Conservation (phyloP, 2,329 filamentous ascomycete genomes). For the Stachybotrys elegans region DNA sequence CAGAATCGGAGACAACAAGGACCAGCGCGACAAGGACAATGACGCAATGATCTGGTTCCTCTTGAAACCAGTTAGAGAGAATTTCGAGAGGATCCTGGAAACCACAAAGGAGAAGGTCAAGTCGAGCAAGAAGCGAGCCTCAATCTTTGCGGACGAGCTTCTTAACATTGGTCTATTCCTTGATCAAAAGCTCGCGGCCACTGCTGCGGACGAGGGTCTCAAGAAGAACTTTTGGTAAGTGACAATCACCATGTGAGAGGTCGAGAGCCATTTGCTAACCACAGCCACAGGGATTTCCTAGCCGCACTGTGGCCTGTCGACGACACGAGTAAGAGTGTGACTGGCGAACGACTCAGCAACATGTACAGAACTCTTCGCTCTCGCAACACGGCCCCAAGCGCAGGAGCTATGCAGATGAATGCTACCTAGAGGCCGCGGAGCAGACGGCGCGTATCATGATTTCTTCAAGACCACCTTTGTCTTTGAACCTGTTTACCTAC, state of each 20-base stretch:
- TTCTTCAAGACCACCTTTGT: too few species aligned
- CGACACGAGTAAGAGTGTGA: slow-evolving; percentile 37
- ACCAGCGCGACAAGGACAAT: slow-evolving; percentile 40
- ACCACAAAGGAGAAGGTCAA: slow-evolving; percentile 60
- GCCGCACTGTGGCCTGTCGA: slow-evolving; percentile 42
- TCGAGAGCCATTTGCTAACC: slow-evolving; percentile 13
- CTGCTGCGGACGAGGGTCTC: slow-evolving; percentile 33
- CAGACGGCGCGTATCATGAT: too few species aligned
- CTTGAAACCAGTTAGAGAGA: slow-evolving; percentile 54
- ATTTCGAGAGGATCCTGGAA: slow-evolving; percentile 53
- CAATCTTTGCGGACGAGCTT: slow-evolving; percentile 56
- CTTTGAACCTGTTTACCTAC: slow-evolving; percentile 2
- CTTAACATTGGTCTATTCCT: slow-evolving; percentile 60
- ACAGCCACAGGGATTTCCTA: slow-evolving; percentile 34
- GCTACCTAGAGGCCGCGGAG: slow-evolving; percentile 20
- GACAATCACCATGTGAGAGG: background rate
- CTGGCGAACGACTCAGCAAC: slow-evolving; percentile 36
- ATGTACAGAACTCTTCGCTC: slow-evolving; percentile 37
- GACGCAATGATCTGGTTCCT: slow-evolving; percentile 44
- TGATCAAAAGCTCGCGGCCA: slow-evolving; percentile 38
- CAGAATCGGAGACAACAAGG: slow-evolving; percentile 42
- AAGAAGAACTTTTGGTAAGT: slow-evolving; percentile 48
- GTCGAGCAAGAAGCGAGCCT: slow-evolving; percentile 56
- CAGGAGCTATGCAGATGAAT: slow-evolving; percentile 24
- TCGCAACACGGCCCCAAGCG: slow-evolving; percentile 24